Evolutionary conservation across 164 flowering plant species (phyloP), one percentile per base, ranked within the genome.

Genomic region (Dillenia suffruticosa): DNA sequence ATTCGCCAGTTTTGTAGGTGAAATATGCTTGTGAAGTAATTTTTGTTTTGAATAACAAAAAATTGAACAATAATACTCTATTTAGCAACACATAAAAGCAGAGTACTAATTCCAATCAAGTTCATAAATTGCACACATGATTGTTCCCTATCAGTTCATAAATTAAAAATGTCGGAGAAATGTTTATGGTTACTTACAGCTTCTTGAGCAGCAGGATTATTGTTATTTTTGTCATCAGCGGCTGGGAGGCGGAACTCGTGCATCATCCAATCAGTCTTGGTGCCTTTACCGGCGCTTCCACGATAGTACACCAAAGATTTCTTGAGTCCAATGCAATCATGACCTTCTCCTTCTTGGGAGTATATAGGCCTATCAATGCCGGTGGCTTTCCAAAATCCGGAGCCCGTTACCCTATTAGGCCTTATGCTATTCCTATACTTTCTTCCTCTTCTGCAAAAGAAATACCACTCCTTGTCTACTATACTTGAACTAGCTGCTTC

Each of bases 241-340:
- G 79, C n/a, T 1, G 97, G 98, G 26, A 88, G 98, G 62, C 98
- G 90, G 74, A 90, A 89, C 73, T 92, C 98, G 60, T 92, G 96
- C 98, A 92, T 90, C 98, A 92, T 92, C 98, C 98, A 92, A 57
- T 92, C 96, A 14, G 98, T 92, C 78, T 92, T 92, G 59, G 90
- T 80, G 63, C 98, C 98, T 78, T 92, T 92, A 13, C 98, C 96
- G 1, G 98, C 96, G 40, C 84, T 82, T 44, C 98, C 98, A 32
- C 89, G 76, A 62, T 92, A 92, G 71, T 88, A 92, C 1, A 92
- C 98, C 10, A 92, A 68, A 0, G 98, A 90, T 61, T 92, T 92
- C 81, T 92, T 92, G 44, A 92, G 90, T 6, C 98, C 98, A 56
- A 92, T 77, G 75, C 80, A 73, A 24, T 76, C 74, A 32, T 70